Evolutionary conservation across 352 stramenopile genomes (phyloP).

Genomic region (Globisporangium nagaii): DNA sequence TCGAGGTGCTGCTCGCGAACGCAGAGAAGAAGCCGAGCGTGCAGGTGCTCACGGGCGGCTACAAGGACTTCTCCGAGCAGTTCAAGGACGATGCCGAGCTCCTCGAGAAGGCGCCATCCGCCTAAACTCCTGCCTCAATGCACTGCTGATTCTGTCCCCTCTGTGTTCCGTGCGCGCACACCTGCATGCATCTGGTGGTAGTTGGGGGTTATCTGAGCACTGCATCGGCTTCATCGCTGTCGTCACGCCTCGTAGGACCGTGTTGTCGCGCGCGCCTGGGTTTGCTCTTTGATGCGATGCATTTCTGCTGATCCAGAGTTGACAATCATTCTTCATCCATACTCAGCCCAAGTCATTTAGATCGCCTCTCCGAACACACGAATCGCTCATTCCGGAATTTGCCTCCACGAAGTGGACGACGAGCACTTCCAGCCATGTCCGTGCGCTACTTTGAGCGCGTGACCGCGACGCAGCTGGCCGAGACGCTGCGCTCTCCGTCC

Average conservation of each 20-base stretch:
- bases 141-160: too few relatives aligned
- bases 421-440: slow-evolving; percentile 7
- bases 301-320: not conserved
- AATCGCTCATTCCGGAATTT: not conserved
- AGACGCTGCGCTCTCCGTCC: slow-evolving; percentile 36
- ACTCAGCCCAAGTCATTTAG: not conserved
- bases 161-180: too few relatives aligned
- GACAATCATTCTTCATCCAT: not conserved
- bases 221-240: too few relatives aligned
- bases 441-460: slow-evolving; percentile 37
- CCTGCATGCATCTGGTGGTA: too few relatives aligned
- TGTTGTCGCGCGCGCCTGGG: too few relatives aligned
- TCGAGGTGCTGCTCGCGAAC: slow-evolving; percentile 37
- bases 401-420: not conserved
- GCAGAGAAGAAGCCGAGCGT: slow-evolving; percentile 41
- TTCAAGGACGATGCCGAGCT: slow-evolving; percentile 63
- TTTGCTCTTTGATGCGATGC: not conserved
- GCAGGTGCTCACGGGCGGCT: slow-evolving; percentile 66
- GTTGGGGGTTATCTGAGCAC: too few relatives aligned
- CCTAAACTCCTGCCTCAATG: too few relatives aligned
- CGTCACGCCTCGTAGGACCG: too few relatives aligned
- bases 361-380: not conserved
- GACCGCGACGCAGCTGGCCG: slow-evolving; percentile 42
- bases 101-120: slow-evolving; percentile 22
- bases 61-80: slow-evolving; percentile 46